Percentiles rank a stretch among this genome's conserved stretches.
Evolutionary conservation across 257 asterid species (phyloP).

Genomic region (Lantana camara): DNA sequence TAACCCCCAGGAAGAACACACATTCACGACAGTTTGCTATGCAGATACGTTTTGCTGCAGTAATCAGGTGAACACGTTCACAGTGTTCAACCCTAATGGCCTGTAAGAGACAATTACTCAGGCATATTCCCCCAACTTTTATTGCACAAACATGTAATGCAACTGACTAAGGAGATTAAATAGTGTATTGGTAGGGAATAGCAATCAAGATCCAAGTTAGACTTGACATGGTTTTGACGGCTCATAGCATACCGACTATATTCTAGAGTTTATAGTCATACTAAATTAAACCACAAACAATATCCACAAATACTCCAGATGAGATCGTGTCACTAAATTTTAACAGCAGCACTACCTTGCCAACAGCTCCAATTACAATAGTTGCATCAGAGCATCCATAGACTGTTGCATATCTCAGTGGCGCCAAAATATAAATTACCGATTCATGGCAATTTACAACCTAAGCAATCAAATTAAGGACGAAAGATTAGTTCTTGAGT

Average conservation of each 20-base stretch:
- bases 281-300: slow-evolving; percentile 15
- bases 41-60: slow-evolving; percentile 89
- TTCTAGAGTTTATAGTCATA: background rate
- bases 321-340: slow-evolving; percentile 19
- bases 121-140: background rate
- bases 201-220: background rate
- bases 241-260: slow-evolving; percentile 9
- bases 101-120: slow-evolving; percentile 40
- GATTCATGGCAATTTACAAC: slow-evolving; percentile 97
- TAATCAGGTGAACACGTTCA: slow-evolving; percentile 92
- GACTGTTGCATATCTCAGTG: slow-evolving; percentile 78
- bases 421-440: slow-evolving; percentile 87
- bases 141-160: slow-evolving; percentile 16
- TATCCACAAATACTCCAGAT: slow-evolving; percentile 3
- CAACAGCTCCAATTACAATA: slow-evolving; percentile 91
- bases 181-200: background rate
- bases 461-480: slow-evolving; percentile 44
- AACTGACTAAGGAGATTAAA: slow-evolving; percentile 23
- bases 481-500: slow-evolving; percentile 25
- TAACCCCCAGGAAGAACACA: slow-evolving; percentile 86
- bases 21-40: slow-evolving; percentile 98
- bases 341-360: slow-evolving; percentile 66
- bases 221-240: background rate
- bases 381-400: slow-evolving; percentile 99
- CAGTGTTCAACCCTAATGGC: slow-evolving; percentile 96